phyloP scores from a whole-genome alignment of 2,329 filamentous ascomycete genomes.

The Microsporum audouinii region DNA sequence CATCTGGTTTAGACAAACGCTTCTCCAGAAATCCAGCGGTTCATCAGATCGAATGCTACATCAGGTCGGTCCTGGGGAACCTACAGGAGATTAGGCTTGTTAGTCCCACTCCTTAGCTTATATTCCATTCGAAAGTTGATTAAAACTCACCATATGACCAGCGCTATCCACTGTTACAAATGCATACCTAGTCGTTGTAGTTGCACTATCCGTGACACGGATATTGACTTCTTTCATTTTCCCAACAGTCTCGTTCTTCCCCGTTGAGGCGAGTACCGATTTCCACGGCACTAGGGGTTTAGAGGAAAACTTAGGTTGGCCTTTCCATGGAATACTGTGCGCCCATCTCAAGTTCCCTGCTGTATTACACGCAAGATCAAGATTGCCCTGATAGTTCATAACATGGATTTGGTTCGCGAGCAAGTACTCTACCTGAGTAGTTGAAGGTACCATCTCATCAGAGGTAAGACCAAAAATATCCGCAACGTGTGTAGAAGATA shows the following conservation, averaged over 20 bases:
- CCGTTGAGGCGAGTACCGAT: background rate
- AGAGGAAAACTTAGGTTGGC: conserved; percentile 15
- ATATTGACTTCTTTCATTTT: conserved; percentile 1
- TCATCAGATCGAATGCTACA: background rate
- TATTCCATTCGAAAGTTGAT: background rate
- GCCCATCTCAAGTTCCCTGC: conserved; percentile 25
- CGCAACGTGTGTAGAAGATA: conserved; percentile 7
- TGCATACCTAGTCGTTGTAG: background rate
- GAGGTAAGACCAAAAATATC: background rate
- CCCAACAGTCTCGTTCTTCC: background rate
- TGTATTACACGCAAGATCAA: conserved; percentile 34
- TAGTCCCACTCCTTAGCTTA: background rate
- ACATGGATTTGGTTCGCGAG: conserved; percentile 29
- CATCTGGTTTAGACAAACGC: background rate
- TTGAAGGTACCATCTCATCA: background rate
- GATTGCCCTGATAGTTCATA: conserved; percentile 32
- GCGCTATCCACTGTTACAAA: background rate
- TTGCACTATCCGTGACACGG: background rate
- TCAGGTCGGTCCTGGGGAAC: background rate
- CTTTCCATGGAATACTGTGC: conserved; percentile 15
- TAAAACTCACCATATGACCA: background rate
- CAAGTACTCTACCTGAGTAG: conserved; percentile 22
- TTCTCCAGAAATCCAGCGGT: background rate
- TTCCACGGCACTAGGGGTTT: conserved; percentile 14
- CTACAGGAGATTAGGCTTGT: background rate